Evolutionary conservation across 140 eudicot species (phyloP).

Genomic region (Senecio squalidus): DNA sequence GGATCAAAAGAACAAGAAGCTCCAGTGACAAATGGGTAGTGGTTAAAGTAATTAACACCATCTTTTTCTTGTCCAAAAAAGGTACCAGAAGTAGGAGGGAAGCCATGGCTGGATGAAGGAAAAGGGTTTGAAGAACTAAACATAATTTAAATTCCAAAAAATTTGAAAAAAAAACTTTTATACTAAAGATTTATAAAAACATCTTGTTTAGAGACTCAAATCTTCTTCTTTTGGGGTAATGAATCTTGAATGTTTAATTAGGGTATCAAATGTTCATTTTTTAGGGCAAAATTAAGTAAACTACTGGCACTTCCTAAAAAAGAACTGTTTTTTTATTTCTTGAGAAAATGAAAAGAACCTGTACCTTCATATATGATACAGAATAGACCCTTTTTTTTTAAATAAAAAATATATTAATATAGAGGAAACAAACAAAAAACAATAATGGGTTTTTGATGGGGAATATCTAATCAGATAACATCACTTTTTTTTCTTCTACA

Average conservation of each 20-base stretch:
- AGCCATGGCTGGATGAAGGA: conserved; percentile 35
- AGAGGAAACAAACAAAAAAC: conserved; percentile 29
- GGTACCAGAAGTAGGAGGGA: conserved; percentile 20
- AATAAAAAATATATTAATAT: not conserved
- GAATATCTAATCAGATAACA: conserved; percentile 18
- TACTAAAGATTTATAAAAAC: conserved; percentile 6
- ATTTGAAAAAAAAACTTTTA: conserved; percentile 3
- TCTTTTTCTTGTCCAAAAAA: conserved; percentile 28
- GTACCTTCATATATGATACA: conserved; percentile 29
- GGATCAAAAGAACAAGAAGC: conserved; percentile 26
- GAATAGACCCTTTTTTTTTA: not conserved
- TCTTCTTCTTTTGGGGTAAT: conserved; percentile 18
- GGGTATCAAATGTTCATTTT: conserved; percentile 21
- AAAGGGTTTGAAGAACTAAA: conserved; percentile 27
- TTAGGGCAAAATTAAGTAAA: conserved; percentile 37
- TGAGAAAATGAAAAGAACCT: conserved; percentile 11
- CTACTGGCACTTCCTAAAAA: conserved; percentile 28
- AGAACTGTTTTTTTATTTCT: conserved; percentile 8
- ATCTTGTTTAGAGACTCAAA: conserved; percentile 15
- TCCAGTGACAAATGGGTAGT: conserved; percentile 20
- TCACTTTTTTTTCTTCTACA: not conserved
- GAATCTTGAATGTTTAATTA: conserved; percentile 4
- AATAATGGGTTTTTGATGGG: conserved; percentile 19
- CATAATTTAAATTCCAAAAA: conserved; percentile 20
- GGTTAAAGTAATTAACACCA: conserved; percentile 14